Evolutionary conservation across 2,329 filamentous ascomycete species (phyloP), one percentile per base, ranked within the genome.

Genomic region (Remersonia thermophila): DNA sequence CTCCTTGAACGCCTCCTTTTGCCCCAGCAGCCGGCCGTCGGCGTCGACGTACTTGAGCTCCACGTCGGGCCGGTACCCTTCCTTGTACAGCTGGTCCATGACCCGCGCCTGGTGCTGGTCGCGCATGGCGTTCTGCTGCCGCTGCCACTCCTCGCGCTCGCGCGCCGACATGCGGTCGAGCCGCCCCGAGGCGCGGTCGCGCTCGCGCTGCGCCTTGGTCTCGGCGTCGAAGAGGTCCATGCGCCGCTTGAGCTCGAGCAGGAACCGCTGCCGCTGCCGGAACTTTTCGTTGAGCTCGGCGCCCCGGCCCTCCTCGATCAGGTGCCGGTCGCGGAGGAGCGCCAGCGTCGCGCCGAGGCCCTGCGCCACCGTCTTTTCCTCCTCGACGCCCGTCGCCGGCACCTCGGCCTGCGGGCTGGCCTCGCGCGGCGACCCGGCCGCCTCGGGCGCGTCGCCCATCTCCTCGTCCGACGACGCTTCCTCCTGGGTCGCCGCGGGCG

Each of bases 1-100:
- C 55, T 94, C 81, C 65, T 96, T 96, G 69, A 98, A 98, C 0
- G 91, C 93, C 57, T 96, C 91, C 63, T 98, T 98, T 57, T 80
- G 76, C 57, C 85, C 83, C 68, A 98, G 82, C 39, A 70, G 61
- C 12, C 91, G 77, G 8, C 93, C 91, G 55, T 80, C 74, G 37
- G 94, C 89, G 55, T 98, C 91, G 30, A 82, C 75, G 53, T 98
- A 95, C 54, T 82, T 84, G 47, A 98, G 71, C 53, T 94, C 76
- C 23, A 98, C 82, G 48, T 83, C 85, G 4, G 91, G 91, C 59
- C 83, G 85, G 66, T 96, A 96, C 45, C 82, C 79, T 40, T 77
- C 74, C 51, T 81, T 81, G 65, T 89, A 96, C 45, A 93, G 73
- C 44, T 93, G 83, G 2, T 84, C 83, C 57, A 93, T 72, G 49